A percentile compares a stretch with the other conserved stretches of the same genome.
These are phyloP conservation scores for Daldinia grandis DNA, from an alignment of 495 filamentous ascomycete species.

Conservation along the genomic window DNA sequence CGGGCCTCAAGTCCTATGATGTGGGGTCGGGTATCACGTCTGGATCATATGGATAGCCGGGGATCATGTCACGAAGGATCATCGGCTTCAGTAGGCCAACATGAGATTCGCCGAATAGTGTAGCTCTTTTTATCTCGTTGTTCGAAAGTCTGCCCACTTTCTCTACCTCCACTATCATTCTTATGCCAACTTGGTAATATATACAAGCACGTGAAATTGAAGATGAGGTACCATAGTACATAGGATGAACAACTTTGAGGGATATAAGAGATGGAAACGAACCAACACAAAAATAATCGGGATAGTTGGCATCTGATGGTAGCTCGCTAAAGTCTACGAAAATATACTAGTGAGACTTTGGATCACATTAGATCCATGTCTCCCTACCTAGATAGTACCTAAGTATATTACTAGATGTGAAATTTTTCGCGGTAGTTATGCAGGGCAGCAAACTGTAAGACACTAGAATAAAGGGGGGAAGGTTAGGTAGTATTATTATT, in stretches of 20 bases:
- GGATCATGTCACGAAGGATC: constrained; percentile 17
- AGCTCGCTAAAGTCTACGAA: constrained; percentile 33
- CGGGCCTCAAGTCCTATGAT: constrained; percentile 39
- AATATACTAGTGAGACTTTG: constrained; percentile 39
- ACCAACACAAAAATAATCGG: constrained; percentile 12
- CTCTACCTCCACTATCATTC: neutral
- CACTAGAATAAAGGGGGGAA: constrained; percentile 23
- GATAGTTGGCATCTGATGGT: constrained; percentile 18
- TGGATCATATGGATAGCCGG: neutral
- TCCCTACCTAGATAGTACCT: constrained; percentile 18
- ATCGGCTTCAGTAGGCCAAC: neutral
- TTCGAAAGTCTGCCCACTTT: neutral
- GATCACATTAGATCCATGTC: constrained; percentile 33
- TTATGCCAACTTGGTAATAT: neutral
- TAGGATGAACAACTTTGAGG: neutral
- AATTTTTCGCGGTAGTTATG: constrained; percentile 34
- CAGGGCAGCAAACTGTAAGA: constrained; percentile 40
- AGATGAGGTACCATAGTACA: neutral
- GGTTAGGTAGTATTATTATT: constrained; percentile 25
- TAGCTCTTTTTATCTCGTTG: neutral
- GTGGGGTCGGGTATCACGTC: constrained; percentile 35
- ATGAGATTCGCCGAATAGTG: constrained; percentile 4
- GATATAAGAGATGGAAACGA: constrained; percentile 20
- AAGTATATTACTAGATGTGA: constrained; percentile 5
- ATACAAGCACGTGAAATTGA: neutral